Percentiles rank a stretch among this genome's conserved stretches.
These are phyloP conservation scores for Breynia disticha DNA, from an alignment of 441 rosid species.

Conservation along the genomic window DNA sequence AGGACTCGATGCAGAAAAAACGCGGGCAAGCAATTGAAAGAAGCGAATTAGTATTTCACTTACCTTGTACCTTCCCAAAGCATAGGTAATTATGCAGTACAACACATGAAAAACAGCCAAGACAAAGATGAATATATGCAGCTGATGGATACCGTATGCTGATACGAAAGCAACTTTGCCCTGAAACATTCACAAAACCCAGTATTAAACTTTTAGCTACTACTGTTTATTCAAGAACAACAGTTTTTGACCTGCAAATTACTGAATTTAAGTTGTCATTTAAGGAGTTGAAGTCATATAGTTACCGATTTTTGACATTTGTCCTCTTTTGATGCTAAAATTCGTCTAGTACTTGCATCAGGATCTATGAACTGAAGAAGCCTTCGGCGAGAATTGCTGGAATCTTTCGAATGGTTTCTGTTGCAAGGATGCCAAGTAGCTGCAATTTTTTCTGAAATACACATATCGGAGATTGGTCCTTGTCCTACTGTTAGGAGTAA, in stretches of 20 bases:
- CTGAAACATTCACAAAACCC: slow-evolving; percentile 27
- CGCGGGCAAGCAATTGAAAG: too few species aligned
- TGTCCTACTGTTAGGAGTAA: slow-evolving; percentile 54
- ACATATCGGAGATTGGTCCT: slow-evolving; percentile 41
- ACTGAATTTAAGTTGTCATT: too few species aligned
- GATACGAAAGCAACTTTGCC: slow-evolving; percentile 70
- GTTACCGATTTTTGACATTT: slow-evolving; percentile 42
- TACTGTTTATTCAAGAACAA: too few species aligned
- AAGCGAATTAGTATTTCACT: not conserved
- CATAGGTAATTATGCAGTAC: slow-evolving; percentile 61
- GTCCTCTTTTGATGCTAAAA: slow-evolving; percentile 41
- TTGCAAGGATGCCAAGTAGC: slow-evolving; percentile 70
- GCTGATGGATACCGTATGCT: slow-evolving; percentile 75
- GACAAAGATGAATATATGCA: slow-evolving; percentile 86
- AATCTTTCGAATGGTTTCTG: not conserved
- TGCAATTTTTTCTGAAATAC: slow-evolving; percentile 36
- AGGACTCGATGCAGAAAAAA: too few species aligned
- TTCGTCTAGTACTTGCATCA: slow-evolving; percentile 31
- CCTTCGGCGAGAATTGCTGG: slow-evolving; percentile 26
- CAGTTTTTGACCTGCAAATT: too few species aligned
- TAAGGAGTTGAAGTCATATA: not conserved
- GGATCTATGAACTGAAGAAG: slow-evolving; percentile 33
- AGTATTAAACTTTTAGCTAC: not conserved
- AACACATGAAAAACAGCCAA: slow-evolving; percentile 69
- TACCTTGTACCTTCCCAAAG: slow-evolving; percentile 73